phyloP scores from a whole-genome alignment of 306 rosid species.

The Delonix regia region DNA sequence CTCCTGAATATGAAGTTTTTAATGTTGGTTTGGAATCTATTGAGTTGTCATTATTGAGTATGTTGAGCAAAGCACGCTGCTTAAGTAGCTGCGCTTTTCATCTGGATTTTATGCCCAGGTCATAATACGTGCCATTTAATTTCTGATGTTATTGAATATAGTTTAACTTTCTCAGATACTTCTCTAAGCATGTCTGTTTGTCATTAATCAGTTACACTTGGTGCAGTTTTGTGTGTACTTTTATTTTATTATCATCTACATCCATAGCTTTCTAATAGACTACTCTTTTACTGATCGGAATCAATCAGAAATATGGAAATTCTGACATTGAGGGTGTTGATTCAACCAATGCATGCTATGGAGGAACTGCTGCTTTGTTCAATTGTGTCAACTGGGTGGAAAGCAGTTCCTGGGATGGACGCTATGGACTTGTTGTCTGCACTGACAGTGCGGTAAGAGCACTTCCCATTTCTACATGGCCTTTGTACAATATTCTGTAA shows the following conservation, averaged over 20 bases:
- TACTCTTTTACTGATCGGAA: slow-evolving; percentile 37
- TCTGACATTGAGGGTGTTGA: slow-evolving; percentile 96
- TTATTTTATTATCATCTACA: slow-evolving; percentile 1
- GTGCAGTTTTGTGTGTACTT: slow-evolving; percentile 11
- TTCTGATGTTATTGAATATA: neutral
- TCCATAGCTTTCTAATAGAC: slow-evolving; percentile 8
- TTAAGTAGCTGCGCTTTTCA: slow-evolving; percentile 32
- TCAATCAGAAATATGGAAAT: slow-evolving; percentile 77
- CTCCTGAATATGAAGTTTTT: slow-evolving; percentile 22
- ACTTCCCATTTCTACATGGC: slow-evolving; percentile 33
- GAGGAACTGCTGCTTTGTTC: slow-evolving; percentile 97
- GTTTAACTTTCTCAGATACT: slow-evolving; percentile 12
- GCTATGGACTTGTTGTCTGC: slow-evolving; percentile 97
- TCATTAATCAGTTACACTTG: slow-evolving; percentile 25
- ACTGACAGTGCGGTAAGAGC: slow-evolving; percentile 91
- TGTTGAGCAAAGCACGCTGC: slow-evolving; percentile 4
- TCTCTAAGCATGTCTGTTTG: neutral
- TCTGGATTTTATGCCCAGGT: neutral
- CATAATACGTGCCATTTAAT: slow-evolving; percentile 2
- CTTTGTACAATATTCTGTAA: slow-evolving; percentile 22
- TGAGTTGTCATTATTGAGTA: neutral
- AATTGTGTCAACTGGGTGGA: slow-evolving; percentile 99
- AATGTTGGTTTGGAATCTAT: slow-evolving; percentile 18
- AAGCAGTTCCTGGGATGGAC: slow-evolving; percentile 99
- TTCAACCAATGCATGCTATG: slow-evolving; percentile 97